Percentiles rank a stretch among this genome's conserved stretches.
phyloP scores from a whole-genome alignment of 345 rosid species.

The Eucalyptus cladocalyx region DNA sequence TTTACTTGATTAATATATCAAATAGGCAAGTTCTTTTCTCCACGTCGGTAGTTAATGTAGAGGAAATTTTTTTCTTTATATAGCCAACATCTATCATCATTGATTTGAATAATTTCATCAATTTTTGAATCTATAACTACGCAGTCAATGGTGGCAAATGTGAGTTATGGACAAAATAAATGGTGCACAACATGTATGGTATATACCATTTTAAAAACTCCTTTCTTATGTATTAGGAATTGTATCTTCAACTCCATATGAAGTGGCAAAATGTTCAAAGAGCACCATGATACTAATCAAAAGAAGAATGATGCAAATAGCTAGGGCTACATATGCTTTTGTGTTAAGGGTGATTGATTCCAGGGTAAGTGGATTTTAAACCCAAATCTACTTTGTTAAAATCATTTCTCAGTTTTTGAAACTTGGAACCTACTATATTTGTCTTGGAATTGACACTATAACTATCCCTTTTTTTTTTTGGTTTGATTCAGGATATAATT shows the following conservation, averaged over 20 bases:
- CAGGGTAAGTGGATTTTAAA: background rate
- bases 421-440: background rate
- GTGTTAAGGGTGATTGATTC: background rate
- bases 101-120: background rate
- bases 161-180: background rate
- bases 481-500: accelerated
- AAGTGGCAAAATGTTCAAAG: background rate
- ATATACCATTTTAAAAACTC: background rate
- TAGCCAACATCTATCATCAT: background rate
- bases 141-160: background rate
- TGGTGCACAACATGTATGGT: background rate
- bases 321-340: background rate
- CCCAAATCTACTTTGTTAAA: background rate
- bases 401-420: accelerated
- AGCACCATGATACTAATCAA: background rate
- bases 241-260: background rate
- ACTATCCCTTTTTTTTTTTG: accelerated
- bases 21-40: background rate
- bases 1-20: background rate
- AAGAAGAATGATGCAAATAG: background rate
- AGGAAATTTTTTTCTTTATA: background rate
- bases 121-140: background rate
- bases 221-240: background rate
- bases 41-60: background rate
- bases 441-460: accelerated